Conservation (phyloP, 208 protist genomes). For the Acanthamoeba castellanii region DNA sequence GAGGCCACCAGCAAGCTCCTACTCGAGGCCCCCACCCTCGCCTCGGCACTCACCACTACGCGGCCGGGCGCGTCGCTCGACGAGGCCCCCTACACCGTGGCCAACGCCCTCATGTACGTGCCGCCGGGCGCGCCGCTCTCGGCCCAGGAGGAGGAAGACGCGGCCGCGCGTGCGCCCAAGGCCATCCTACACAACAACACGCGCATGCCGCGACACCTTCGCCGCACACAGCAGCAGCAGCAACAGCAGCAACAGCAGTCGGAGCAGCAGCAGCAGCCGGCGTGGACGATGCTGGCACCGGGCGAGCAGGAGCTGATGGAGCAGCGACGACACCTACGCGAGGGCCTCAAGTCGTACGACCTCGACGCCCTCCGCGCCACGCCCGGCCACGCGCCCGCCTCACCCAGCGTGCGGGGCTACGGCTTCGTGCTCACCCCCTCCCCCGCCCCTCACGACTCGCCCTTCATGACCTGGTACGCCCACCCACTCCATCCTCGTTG, state of each 20-base stretch:
- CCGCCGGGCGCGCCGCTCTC: neutral
- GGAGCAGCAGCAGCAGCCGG: neutral
- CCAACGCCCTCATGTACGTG: constrained; percentile 53
- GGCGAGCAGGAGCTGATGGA: constrained; percentile 36
- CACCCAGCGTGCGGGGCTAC: constrained; percentile 19
- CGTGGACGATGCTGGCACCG: neutral
- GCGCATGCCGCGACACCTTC: neutral
- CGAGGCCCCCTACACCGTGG: neutral
- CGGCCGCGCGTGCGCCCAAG: neutral
- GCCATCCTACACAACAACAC: constrained; percentile 19
- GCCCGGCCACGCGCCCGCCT: neutral
- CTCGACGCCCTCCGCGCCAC: constrained; percentile 24
- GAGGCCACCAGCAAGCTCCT: neutral
- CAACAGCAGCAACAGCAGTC: constrained; percentile 5
- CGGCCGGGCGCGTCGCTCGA: constrained; percentile 15
- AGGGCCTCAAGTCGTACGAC: constrained; percentile 28
- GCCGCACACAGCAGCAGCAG: neutral
- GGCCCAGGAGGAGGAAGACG: constrained; percentile 7
- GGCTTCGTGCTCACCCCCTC: constrained; percentile 59
- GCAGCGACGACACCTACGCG: neutral
- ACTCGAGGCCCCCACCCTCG: neutral
- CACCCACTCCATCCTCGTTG: too few species aligned
- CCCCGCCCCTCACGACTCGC: constrained; percentile 13
- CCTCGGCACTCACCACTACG: neutral
- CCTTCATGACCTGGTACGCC: constrained; percentile 58